Conservation (phyloP, 1,139 yeast species). For the Lodderomyces oxycetoniae region DNA sequence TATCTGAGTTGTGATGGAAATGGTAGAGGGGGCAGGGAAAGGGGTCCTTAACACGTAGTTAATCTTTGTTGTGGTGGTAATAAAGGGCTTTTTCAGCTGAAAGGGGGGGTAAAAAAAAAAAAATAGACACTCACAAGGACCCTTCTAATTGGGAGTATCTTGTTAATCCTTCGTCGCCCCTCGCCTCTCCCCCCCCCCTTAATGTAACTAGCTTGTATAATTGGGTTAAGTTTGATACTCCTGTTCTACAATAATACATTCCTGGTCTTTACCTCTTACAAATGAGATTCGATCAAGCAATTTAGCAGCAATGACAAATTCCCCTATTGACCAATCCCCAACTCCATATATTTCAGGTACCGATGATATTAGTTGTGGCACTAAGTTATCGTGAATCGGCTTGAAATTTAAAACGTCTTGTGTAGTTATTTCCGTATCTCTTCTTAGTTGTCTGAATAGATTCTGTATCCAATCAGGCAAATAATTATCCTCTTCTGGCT, state of each 20-base stretch:
- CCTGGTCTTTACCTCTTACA: conserved; percentile 56
- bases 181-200: too few relatives aligned
- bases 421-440: conserved; percentile 32
- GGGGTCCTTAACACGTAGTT: too few relatives aligned
- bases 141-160: too few relatives aligned
- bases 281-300: conserved; percentile 57
- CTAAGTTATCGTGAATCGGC: conserved; percentile 50
- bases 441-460: conserved; percentile 38
- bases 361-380: conserved; percentile 47
- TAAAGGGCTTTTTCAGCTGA: too few relatives aligned
- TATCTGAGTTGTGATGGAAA: too few relatives aligned
- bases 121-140: too few relatives aligned
- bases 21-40: too few relatives aligned
- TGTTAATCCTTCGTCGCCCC: too few relatives aligned
- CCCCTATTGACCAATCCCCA: conserved; percentile 63
- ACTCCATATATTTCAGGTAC: conserved; percentile 58
- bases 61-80: too few relatives aligned
- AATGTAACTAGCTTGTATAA: too few relatives aligned
- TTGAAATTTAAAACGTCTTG: conserved; percentile 53
- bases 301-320: conserved; percentile 55
- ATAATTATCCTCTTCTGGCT: conserved; percentile 25
- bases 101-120: too few relatives aligned
- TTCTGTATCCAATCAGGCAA: conserved; percentile 52
- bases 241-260: conserved; percentile 47
- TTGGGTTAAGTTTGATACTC: too few relatives aligned